Percentiles rank a stretch among this genome's conserved stretches.
These are phyloP conservation scores for Beverwykella pulmonaria DNA, from an alignment of 495 filamentous ascomycete genomes.

Conservation along the genomic window DNA sequence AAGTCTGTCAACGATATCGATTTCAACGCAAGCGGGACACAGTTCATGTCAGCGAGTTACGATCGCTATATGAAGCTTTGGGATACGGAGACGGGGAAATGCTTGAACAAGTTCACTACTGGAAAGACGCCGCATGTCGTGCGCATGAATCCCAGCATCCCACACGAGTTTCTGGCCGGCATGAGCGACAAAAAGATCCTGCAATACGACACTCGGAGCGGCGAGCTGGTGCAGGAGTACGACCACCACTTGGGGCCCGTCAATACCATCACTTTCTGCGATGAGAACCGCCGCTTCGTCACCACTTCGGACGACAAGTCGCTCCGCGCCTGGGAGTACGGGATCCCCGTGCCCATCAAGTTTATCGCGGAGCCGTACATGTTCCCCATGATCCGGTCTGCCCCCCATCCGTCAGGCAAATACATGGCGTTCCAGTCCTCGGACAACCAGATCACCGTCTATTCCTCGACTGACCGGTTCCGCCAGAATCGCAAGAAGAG, in stretches of 20 bases:
- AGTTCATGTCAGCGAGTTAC: slow-evolving; percentile 89
- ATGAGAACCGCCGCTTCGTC: slow-evolving; percentile 93
- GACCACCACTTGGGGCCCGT: slow-evolving; percentile 96
- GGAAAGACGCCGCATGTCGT: slow-evolving; percentile 95
- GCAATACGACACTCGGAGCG: slow-evolving; percentile 88
- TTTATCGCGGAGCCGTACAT: slow-evolving; percentile 95
- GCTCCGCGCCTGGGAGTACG: slow-evolving; percentile 94
- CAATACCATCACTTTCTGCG: slow-evolving; percentile 96
- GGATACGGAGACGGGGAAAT: slow-evolving; percentile 94
- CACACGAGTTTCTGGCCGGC: slow-evolving; percentile 90
- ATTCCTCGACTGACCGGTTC: slow-evolving; percentile 91
- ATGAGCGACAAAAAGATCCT: slow-evolving; percentile 99
- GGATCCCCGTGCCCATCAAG: slow-evolving; percentile 88
- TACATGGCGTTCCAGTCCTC: slow-evolving; percentile 88
- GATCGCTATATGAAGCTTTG: slow-evolving; percentile 95
- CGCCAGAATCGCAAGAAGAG: slow-evolving; percentile 95
- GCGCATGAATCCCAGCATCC: slow-evolving; percentile 81
- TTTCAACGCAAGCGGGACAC: slow-evolving; percentile 79
- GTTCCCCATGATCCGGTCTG: slow-evolving; percentile 83
- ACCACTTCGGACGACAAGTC: slow-evolving; percentile 97
- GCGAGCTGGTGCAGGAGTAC: slow-evolving; percentile 92
- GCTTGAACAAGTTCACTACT: slow-evolving; percentile 80
- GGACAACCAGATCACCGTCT: slow-evolving; percentile 97
- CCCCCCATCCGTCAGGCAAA: slow-evolving; percentile 84
- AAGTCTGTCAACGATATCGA: slow-evolving; percentile 88